A percentile compares a stretch with the other conserved stretches of the same genome.
Evolutionary conservation across 768 basidiomycete genomes (phyloP).

Genomic region (Galerina sulciceps): DNA sequence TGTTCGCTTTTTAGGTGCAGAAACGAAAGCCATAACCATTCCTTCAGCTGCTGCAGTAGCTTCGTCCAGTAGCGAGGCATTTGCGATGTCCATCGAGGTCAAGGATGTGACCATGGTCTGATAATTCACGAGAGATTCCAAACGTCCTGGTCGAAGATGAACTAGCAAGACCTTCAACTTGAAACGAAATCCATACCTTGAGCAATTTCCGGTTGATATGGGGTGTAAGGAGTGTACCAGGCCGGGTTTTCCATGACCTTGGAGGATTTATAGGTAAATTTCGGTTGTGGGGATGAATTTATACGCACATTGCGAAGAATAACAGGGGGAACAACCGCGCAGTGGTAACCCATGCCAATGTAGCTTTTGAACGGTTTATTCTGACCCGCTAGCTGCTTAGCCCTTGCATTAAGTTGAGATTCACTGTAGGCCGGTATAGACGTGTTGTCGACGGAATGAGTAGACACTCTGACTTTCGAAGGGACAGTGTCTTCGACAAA

Average conservation of each 20-base stretch:
- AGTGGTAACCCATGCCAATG: conserved; percentile 98
- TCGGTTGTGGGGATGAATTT: neutral
- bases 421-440: conserved; percentile 83
- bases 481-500: conserved; percentile 89
- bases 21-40: conserved; percentile 92
- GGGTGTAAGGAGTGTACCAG: conserved; percentile 98
- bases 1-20: conserved; percentile 67
- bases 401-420: conserved; percentile 77
- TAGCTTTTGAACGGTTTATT: conserved; percentile 91
- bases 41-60: conserved; percentile 94
- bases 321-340: conserved; percentile 93
- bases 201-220: conserved; percentile 97
- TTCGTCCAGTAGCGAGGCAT: conserved; percentile 94
- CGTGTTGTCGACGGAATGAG: conserved; percentile 61
- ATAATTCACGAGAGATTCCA: conserved; percentile 95
- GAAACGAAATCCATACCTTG: conserved; percentile 63
- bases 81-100: conserved; percentile 94
- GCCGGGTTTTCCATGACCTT: conserved; percentile 94
- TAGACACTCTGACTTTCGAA: conserved; percentile 71
- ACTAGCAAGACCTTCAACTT: neutral
- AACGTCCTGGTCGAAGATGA: conserved; percentile 63
- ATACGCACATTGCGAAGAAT: conserved; percentile 82
- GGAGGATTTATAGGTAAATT: neutral
- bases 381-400: conserved; percentile 72
- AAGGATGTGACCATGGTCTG: conserved; percentile 96